Conservation (phyloP, 495 filamentous ascomycete genomes). For the Podospora pseudopauciseta region DNA sequence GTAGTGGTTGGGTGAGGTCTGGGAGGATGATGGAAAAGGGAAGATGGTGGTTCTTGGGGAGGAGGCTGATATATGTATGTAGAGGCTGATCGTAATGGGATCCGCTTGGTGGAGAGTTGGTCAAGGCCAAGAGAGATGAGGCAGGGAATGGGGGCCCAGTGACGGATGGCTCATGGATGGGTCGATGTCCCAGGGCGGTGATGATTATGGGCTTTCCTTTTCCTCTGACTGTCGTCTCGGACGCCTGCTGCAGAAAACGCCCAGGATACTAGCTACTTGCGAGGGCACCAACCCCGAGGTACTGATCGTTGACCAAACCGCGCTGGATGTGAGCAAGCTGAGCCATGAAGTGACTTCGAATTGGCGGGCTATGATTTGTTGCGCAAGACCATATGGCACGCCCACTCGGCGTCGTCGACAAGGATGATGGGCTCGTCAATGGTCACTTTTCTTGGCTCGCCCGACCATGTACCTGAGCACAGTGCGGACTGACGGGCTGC, state of each 20-base stretch:
- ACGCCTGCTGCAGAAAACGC: conserved; percentile 14
- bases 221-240: conserved; percentile 11
- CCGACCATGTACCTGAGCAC: conserved; percentile 25
- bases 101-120: conserved; percentile 17
- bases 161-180: conserved; percentile 10
- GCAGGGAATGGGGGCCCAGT: conserved; percentile 12
- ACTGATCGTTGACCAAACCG: conserved; percentile 14
- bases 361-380: conserved; percentile 18
- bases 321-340: conserved; percentile 16
- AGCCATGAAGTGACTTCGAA: conserved; percentile 10
- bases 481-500: conserved; percentile 31
- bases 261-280: conserved; percentile 21
- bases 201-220: conserved; percentile 24
- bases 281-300: conserved; percentile 11
- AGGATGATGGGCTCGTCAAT: conserved; percentile 12
- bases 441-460: conserved; percentile 19
- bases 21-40: conserved; percentile 13
- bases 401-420: conserved; percentile 16
- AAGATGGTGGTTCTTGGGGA: conserved; percentile 12
- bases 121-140: conserved; percentile 20
- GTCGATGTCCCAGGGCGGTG: conserved; percentile 21
- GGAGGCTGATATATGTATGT: conserved; percentile 33
- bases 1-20: neutral
- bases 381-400: conserved; percentile 15
- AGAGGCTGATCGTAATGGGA: conserved; percentile 16